A percentile compares a stretch with the other conserved stretches of the same genome.
phyloP scores from a whole-genome alignment of 2,329 filamentous ascomycete species.

The Epichloe brachyelytri region DNA sequence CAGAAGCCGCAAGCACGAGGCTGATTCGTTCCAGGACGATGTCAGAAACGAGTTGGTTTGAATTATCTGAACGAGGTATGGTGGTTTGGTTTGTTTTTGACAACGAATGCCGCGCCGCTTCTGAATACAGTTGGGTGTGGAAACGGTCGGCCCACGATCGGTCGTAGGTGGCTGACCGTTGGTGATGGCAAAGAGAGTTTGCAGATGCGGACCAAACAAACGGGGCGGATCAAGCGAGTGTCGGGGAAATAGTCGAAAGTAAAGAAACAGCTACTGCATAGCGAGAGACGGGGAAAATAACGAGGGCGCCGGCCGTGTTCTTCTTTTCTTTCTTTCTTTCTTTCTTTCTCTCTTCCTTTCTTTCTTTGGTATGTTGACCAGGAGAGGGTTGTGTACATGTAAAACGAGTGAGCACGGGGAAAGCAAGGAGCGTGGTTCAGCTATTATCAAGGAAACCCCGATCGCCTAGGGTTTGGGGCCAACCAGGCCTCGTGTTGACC shows the following conservation, averaged over 20 bases:
- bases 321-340: not conserved
- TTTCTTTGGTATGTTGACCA: not conserved
- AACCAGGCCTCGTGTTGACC: not conserved
- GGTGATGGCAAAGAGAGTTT: not conserved
- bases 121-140: not conserved
- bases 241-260: slow-evolving; percentile 5
- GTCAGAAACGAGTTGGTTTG: not conserved
- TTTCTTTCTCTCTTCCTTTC: not conserved
- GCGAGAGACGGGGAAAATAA: slow-evolving; percentile 11
- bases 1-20: not conserved
- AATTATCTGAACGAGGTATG: not conserved
- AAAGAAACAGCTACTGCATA: not conserved
- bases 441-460: not conserved
- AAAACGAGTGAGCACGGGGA: not conserved
- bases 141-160: slow-evolving; percentile 1
- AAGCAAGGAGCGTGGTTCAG: not conserved
- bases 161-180: slow-evolving; percentile 4
- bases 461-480: not conserved
- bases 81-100: not conserved
- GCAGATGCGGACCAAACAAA: not conserved
- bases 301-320: not conserved
- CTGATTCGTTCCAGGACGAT: not conserved
- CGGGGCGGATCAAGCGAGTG: slow-evolving; percentile 5
- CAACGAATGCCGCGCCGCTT: not conserved
- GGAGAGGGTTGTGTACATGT: not conserved